A percentile compares a stretch with the other conserved stretches of the same genome.
phyloP scores from a whole-genome alignment of 2,329 filamentous ascomycete species.

The Trichoderma koningii region DNA sequence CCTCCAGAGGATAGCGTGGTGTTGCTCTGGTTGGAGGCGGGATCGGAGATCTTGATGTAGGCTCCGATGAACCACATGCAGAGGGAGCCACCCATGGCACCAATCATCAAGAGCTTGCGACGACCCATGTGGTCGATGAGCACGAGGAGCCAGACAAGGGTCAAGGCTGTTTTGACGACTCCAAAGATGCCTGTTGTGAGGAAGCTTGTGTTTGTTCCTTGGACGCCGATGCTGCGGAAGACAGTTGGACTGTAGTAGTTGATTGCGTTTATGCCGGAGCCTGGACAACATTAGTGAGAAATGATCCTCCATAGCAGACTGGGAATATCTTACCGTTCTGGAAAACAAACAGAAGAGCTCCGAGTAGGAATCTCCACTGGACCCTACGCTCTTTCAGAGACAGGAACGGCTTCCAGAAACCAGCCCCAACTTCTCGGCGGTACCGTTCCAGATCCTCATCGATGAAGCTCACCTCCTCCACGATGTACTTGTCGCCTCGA shows the following conservation, averaged over 20 bases:
- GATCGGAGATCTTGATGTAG: constrained; percentile 17
- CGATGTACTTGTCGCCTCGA: constrained; percentile 10
- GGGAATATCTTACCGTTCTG: constrained; percentile 14
- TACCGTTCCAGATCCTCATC: constrained; percentile 17
- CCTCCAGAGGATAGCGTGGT: constrained; percentile 2
- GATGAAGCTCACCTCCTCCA: constrained; percentile 19
- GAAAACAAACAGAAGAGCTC: constrained; percentile 19
- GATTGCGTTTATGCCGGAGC: constrained; percentile 23
- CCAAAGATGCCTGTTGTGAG: constrained; percentile 21
- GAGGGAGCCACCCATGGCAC: constrained; percentile 17
- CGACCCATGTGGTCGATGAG: constrained; percentile 22
- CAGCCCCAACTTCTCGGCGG: constrained; percentile 19
- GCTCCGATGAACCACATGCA: constrained; percentile 25
- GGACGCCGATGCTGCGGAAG: constrained; percentile 18
- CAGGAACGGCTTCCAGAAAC: constrained; percentile 23
- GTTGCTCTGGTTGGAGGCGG: constrained; percentile 10
- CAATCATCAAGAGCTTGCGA: constrained; percentile 21
- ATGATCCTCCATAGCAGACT: no score
- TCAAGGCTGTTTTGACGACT: constrained; percentile 15
- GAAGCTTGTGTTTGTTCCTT: constrained; percentile 20
- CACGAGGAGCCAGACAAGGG: constrained; percentile 16
- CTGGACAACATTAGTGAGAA: background rate
- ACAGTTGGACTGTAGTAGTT: constrained; percentile 25
- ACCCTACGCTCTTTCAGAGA: constrained; percentile 18
- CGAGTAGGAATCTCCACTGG: constrained; percentile 16